Conservation (phyloP, 73 alveolate species). For the Paramecium sexaurelia region DNA sequence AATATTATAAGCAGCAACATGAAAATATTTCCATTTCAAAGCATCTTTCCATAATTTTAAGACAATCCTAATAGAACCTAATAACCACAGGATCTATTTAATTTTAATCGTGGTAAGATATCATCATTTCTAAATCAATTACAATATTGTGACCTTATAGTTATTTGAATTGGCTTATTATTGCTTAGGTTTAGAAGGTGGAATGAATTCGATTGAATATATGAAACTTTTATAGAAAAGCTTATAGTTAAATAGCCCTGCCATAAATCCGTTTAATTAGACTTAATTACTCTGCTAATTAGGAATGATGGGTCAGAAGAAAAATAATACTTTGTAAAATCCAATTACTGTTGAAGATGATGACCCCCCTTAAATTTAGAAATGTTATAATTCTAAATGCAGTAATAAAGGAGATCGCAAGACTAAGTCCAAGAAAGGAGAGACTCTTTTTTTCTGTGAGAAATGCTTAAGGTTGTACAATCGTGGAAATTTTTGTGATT, state of each 20-base stretch:
- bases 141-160: constrained; percentile 13
- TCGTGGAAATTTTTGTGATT: constrained; percentile 57
- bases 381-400: constrained; percentile 39
- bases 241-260: neutral
- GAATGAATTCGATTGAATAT: neutral
- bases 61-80: neutral
- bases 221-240: neutral
- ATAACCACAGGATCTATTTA: neutral
- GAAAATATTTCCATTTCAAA: neutral
- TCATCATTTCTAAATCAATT: neutral
- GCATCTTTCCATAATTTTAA: neutral
- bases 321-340: neutral
- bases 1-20: neutral
- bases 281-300: neutral
- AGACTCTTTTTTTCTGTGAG: constrained; percentile 23
- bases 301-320: neutral
- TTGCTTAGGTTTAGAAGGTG: neutral
- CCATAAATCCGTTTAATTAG: neutral
- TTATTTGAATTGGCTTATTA: neutral
- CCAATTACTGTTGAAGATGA: constrained; percentile 51
- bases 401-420: constrained; percentile 17
- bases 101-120: constrained; percentile 29
- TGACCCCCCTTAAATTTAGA: constrained; percentile 21
- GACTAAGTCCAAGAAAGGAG: constrained; percentile 5
- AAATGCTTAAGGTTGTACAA: constrained; percentile 29